A percentile compares a stretch with the other conserved stretches of the same genome.
Conservation (phyloP, 768 basidiomycete species). For the Gautieria morchelliformis region DNA sequence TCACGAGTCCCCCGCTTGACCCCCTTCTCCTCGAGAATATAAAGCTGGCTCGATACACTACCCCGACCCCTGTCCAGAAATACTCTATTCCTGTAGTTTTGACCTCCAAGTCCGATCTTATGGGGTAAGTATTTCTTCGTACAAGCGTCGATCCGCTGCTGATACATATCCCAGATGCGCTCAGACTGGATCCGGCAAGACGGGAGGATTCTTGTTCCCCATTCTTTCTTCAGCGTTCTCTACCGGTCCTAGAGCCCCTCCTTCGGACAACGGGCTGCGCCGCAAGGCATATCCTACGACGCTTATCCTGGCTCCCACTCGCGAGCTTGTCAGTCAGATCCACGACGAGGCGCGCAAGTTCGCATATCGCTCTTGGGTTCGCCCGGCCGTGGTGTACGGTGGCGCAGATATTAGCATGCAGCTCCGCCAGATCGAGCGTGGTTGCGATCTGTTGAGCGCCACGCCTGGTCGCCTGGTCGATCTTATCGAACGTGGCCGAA, state of each 20-base stretch:
- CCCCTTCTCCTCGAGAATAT: constrained; percentile 95
- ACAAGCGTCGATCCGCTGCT: neutral
- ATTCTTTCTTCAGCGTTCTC: constrained; percentile 90
- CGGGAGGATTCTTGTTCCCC: constrained; percentile 97
- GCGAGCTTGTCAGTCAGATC: constrained; percentile 97
- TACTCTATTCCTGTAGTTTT: constrained; percentile 96
- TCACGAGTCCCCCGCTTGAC: constrained; percentile 85
- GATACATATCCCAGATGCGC: constrained; percentile 19
- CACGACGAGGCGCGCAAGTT: constrained; percentile 99
- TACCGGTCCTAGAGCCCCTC: constrained; percentile 67
- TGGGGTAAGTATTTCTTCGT: constrained; percentile 49
- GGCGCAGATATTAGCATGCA: constrained; percentile 97
- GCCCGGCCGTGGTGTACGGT: constrained; percentile 97
- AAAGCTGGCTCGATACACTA: constrained; percentile 81
- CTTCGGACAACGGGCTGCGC: constrained; percentile 42
- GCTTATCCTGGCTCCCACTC: constrained; percentile 95
- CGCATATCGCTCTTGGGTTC: constrained; percentile 98
- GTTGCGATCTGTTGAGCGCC: constrained; percentile 93
- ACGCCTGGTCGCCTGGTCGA: constrained; percentile 98
- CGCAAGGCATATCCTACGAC: constrained; percentile 95
- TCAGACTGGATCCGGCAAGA: constrained; percentile 99
- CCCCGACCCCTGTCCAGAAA: constrained; percentile 98
- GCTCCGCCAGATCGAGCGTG: constrained; percentile 87
- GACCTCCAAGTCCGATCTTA: constrained; percentile 61
- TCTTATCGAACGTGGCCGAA: constrained; percentile 94